phyloP scores from a whole-genome alignment of 2,329 filamentous ascomycete species.

The Aotearoamyces nothofagi region DNA sequence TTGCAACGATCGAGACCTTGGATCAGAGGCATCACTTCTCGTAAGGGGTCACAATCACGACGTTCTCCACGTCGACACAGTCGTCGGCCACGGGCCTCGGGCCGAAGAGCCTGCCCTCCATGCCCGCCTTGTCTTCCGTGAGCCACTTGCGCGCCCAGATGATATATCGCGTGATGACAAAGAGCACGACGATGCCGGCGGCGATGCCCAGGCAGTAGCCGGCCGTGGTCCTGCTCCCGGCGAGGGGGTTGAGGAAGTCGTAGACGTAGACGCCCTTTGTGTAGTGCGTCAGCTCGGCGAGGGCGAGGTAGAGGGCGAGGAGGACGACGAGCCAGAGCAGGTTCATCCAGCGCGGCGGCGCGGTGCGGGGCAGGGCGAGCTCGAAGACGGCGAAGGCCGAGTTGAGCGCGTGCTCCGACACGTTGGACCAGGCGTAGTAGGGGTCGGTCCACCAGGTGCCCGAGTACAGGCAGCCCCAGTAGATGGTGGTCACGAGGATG shows the following conservation, averaged over 20 bases:
- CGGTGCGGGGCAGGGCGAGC: constrained; percentile 51
- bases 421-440: constrained; percentile 48
- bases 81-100: constrained; percentile 12
- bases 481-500: constrained; percentile 56
- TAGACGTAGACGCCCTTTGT: constrained; percentile 66
- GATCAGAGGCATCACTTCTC: too few relatives aligned
- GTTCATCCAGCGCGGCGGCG: constrained; percentile 47
- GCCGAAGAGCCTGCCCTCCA: constrained; percentile 21
- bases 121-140: constrained; percentile 27
- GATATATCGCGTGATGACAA: constrained; percentile 12
- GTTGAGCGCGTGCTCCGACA: constrained; percentile 66
- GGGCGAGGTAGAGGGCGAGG: constrained; percentile 52
- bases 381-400: constrained; percentile 61
- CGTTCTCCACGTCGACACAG: too few relatives aligned
- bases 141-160: constrained; percentile 13
- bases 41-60: too few relatives aligned
- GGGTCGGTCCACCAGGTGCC: constrained; percentile 31
- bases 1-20: too few relatives aligned
- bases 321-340: constrained; percentile 54
- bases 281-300: constrained; percentile 60
- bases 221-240: neutral
- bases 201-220: constrained; percentile 8
- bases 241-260: constrained; percentile 51
- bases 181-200: constrained; percentile 10
- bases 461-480: constrained; percentile 47